A percentile compares a stretch with the other conserved stretches of the same genome.
Conservation (phyloP, 352 stramenopile genomes). For the Pythium sp. region DNA sequence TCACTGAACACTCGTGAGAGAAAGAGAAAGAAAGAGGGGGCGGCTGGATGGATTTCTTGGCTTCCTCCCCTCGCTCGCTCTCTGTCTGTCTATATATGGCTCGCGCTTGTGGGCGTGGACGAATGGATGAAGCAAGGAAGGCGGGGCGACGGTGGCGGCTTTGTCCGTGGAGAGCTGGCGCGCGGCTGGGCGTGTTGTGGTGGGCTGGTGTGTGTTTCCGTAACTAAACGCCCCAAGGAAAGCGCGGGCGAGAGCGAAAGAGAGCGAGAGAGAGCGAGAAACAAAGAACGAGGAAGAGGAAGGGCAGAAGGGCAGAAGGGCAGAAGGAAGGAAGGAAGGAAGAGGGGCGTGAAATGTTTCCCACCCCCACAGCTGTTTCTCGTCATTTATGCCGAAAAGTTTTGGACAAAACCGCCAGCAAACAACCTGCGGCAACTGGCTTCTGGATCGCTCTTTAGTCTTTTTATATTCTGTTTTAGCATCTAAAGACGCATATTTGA, state of each 20-base stretch:
- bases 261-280: constrained; percentile 12
- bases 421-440: neutral
- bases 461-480: neutral
- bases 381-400: neutral
- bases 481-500: neutral
- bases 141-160: neutral
- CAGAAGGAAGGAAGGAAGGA: neutral
- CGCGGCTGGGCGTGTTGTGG: neutral
- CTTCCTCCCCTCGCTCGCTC: neutral
- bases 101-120: neutral
- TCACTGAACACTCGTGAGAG: neutral
- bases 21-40: neutral
- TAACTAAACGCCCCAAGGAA: constrained; percentile 6
- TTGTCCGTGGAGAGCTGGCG: neutral
- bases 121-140: no score
- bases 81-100: neutral
- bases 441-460: neutral
- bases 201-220: constrained; percentile 3
- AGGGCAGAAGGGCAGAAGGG: neutral
- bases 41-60: neutral
- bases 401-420: neutral
- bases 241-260: neutral
- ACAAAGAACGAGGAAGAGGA: constrained; percentile 12
- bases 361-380: neutral
- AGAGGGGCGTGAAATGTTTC: neutral